Conservation (phyloP, 2,329 filamentous ascomycete genomes). For the Verticillium zaregamsianum region DNA sequence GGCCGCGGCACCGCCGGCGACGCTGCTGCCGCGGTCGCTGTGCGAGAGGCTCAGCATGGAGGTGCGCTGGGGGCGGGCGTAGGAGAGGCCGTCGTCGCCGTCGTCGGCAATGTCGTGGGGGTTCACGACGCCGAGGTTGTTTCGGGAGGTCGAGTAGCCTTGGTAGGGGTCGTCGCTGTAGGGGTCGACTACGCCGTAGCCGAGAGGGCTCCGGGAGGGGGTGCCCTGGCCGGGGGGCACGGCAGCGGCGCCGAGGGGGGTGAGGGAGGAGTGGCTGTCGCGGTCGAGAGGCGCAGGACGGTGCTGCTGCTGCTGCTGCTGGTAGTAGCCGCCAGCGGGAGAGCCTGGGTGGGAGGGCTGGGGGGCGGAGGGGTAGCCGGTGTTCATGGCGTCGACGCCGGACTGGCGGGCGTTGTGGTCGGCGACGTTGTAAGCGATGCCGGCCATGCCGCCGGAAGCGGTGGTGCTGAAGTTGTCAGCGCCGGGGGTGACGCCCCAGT, state of each 20-base stretch:
- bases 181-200: slow-evolving; percentile 34
- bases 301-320: slow-evolving; percentile 3
- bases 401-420: slow-evolving; percentile 61
- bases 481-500: slow-evolving; percentile 50
- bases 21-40: slow-evolving; percentile 28
- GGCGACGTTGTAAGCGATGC: slow-evolving; percentile 62
- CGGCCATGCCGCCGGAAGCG: slow-evolving; percentile 62
- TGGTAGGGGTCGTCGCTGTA: slow-evolving; percentile 66
- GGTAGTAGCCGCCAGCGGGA: slow-evolving; percentile 14
- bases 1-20: slow-evolving; percentile 41
- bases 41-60: slow-evolving; percentile 55
- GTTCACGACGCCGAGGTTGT: slow-evolving; percentile 59
- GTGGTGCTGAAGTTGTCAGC: slow-evolving; percentile 63
- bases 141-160: slow-evolving; percentile 44
- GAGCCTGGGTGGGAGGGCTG: slow-evolving; percentile 14
- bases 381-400: slow-evolving; percentile 54
- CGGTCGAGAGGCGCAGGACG: slow-evolving; percentile 21
- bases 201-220: slow-evolving; percentile 46
- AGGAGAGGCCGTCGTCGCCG: slow-evolving; percentile 76
- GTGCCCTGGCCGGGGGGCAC: slow-evolving; percentile 29
- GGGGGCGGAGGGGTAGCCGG: slow-evolving; percentile 15
- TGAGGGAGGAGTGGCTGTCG: slow-evolving; percentile 39
- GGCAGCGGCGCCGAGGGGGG: slow-evolving; percentile 30
- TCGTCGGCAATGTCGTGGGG: slow-evolving; percentile 82
- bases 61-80: slow-evolving; percentile 43